Evolutionary conservation across 1,284 basidiomycete species (phyloP).

Genomic region (Leccinum proliferum): DNA sequence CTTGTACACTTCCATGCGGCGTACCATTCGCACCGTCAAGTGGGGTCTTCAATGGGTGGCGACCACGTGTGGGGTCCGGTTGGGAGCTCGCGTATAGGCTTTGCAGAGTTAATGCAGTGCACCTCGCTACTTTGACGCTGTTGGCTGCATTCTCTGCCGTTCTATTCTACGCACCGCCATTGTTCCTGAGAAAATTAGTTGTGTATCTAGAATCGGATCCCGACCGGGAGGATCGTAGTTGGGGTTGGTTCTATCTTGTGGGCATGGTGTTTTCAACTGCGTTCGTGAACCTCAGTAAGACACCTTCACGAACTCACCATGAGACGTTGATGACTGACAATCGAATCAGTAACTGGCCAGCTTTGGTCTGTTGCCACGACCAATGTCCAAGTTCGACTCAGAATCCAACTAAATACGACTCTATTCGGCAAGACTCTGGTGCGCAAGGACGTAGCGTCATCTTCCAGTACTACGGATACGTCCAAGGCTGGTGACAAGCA

Average conservation of each 20-base stretch:
- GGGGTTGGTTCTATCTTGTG: constrained; percentile 71
- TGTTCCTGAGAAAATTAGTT: constrained; percentile 70
- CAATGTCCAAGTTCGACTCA: constrained; percentile 65
- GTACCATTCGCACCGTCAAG: constrained; percentile 31
- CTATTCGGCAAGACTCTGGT: constrained; percentile 88
- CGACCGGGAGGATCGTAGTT: constrained; percentile 46
- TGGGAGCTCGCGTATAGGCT: constrained; percentile 59
- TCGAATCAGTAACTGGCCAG: constrained; percentile 37
- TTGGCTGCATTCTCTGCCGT: constrained; percentile 61
- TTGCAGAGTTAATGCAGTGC: constrained; percentile 44
- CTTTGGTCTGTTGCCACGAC: constrained; percentile 74
- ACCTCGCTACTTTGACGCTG: constrained; percentile 40
- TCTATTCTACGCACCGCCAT: constrained; percentile 75
- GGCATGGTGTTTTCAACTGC: constrained; percentile 68
- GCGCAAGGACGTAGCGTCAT: constrained; percentile 79
- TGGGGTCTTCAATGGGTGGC: constrained; percentile 36
- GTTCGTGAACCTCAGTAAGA: constrained; percentile 53
- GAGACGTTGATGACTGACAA: constrained; percentile 4
- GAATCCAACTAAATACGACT: constrained; percentile 80
- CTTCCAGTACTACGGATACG: constrained; percentile 32
- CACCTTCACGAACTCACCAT: background rate
- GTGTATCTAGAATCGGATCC: constrained; percentile 67
- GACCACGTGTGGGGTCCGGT: constrained; percentile 45
- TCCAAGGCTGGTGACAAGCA: constrained; percentile 23
- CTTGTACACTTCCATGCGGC: constrained; percentile 38